Conservation (phyloP, 495 filamentous ascomycete genomes). For the Penicillium flavigenum region DNA sequence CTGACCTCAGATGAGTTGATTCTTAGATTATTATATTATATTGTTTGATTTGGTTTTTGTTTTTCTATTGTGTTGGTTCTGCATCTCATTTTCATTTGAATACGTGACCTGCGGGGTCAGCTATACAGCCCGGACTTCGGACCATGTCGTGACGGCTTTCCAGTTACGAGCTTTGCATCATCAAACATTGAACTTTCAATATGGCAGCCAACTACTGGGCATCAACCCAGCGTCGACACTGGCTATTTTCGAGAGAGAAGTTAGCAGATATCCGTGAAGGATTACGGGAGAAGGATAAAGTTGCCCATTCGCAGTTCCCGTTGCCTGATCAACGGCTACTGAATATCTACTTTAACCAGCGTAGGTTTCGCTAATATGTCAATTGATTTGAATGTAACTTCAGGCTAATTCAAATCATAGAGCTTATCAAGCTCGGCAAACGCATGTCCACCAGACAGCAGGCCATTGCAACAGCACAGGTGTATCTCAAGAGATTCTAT, state of each 20-base stretch:
- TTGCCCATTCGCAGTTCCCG: constrained; percentile 70
- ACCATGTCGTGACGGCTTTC: constrained; percentile 8
- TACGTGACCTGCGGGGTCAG: constrained; percentile 6
- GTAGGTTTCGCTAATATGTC: constrained; percentile 44
- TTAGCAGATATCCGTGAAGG: constrained; percentile 69
- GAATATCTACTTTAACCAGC: constrained; percentile 89
- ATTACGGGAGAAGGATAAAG: constrained; percentile 70
- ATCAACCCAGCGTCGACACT: constrained; percentile 83
- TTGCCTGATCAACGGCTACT: constrained; percentile 78
- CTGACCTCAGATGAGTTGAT: constrained; percentile 12
- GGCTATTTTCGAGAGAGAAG: constrained; percentile 83
- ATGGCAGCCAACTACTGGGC: constrained; percentile 99
- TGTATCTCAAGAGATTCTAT: constrained; percentile 94
- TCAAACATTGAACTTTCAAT: constrained; percentile 8
- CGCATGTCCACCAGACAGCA: constrained; percentile 80
- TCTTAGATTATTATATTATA: not conserved
- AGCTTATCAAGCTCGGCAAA: constrained; percentile 78
- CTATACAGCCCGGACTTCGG: not conserved
- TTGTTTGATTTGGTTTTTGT: not conserved
- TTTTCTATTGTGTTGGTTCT: not conserved
- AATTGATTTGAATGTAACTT: not conserved
- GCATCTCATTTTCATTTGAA: not conserved
- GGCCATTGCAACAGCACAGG: constrained; percentile 88
- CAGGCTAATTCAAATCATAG: constrained; percentile 31
- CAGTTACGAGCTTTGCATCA: constrained; percentile 2